Evolutionary conservation across 164 flowering plant genomes (phyloP).

Genomic region (Liquidambar formosana): DNA sequence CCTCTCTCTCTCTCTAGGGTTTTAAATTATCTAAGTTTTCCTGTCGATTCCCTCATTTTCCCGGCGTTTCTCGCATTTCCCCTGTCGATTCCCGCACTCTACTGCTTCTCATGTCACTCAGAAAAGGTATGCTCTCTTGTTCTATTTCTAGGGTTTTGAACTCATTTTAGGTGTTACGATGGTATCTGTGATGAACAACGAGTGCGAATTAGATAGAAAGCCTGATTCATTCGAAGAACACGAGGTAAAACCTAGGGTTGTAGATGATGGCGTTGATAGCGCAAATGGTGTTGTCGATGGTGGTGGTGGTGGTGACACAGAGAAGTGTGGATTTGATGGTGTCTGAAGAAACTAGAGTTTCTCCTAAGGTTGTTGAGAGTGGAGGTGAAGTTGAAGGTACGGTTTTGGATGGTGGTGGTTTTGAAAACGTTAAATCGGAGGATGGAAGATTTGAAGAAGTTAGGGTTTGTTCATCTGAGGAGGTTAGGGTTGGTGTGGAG

Average conservation of each 20-base stretch:
- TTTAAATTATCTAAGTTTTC: no score
- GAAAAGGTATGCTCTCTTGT: no score
- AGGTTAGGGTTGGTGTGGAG: conserved; percentile 16
- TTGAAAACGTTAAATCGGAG: conserved; percentile 3
- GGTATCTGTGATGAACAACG: conserved; percentile 23
- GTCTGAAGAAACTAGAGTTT: conserved; percentile 26
- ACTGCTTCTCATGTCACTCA: no score
- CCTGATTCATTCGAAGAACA: conserved; percentile 14
- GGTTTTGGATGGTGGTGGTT: conserved; percentile 25
- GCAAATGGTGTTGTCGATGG: neutral
- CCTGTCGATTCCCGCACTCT: no score
- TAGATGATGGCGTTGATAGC: conserved; percentile 5
- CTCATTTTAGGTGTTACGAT: neutral
- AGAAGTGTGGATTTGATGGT: conserved; percentile 3
- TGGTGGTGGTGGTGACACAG: neutral
- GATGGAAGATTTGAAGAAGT: conserved; percentile 12
- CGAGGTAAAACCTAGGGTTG: conserved; percentile 13
- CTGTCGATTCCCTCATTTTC: no score
- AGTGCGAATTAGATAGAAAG: conserved; percentile 12
- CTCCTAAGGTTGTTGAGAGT: conserved; percentile 16
- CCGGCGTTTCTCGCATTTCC: no score
- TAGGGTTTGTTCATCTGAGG: conserved; percentile 3
- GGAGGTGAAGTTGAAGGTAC: conserved; percentile 19
- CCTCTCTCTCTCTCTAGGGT: conserved; percentile 8
- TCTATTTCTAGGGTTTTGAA: conserved; percentile 20